Evolutionary conservation across 352 stramenopile genomes (phyloP).

Genomic region (Globisporangium takayamanum): DNA sequence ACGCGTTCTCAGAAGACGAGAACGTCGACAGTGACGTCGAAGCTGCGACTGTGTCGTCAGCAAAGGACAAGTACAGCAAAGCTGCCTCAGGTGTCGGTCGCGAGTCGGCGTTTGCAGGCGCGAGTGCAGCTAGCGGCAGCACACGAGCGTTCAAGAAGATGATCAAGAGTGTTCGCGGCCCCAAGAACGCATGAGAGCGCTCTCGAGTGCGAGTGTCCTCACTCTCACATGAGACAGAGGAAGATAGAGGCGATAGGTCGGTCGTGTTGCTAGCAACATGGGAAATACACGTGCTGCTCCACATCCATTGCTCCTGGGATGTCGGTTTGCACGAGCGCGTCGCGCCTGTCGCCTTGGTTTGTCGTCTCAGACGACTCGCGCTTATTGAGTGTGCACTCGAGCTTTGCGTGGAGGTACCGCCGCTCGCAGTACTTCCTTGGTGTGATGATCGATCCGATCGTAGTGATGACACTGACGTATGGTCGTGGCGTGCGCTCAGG

Average conservation of each 20-base stretch:
- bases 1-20: constrained; percentile 76
- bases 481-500: constrained; percentile 25
- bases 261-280: neutral
- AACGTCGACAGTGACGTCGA: constrained; percentile 66
- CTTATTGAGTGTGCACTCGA: constrained; percentile 5
- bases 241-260: neutral
- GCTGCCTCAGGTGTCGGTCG: constrained; percentile 5
- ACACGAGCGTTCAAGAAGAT: constrained; percentile 58
- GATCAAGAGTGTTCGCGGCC: constrained; percentile 64
- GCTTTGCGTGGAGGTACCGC: constrained; percentile 11
- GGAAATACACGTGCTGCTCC: neutral
- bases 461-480: constrained; percentile 29
- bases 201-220: too few relatives aligned
- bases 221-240: neutral
- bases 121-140: constrained; percentile 3
- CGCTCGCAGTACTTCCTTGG: constrained; percentile 20
- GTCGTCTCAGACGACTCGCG: neutral
- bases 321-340: constrained; percentile 15
- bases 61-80: constrained; percentile 17
- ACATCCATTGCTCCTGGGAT: neutral
- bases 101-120: constrained; percentile 7
- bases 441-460: constrained; percentile 26
- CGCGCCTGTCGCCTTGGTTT: neutral
- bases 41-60: constrained; percentile 21
- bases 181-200: constrained; percentile 47